A percentile compares a stretch with the other conserved stretches of the same genome.
Evolutionary conservation across 1,139 yeast species (phyloP).

Genomic region (Pneumocystis carinii): DNA sequence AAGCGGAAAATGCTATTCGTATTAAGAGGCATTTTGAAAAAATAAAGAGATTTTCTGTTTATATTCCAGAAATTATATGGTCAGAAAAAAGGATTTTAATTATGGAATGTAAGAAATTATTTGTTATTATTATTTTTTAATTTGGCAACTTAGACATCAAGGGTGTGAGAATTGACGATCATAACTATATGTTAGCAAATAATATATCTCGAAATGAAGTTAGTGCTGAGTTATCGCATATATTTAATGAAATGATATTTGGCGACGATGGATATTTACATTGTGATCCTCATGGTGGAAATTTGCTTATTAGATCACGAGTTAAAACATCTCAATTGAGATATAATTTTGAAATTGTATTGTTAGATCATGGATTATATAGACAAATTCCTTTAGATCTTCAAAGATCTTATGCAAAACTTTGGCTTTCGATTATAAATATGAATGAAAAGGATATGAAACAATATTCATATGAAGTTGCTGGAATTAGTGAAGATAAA

Average conservation of each 20-base stretch:
- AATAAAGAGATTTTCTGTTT: conserved; percentile 53
- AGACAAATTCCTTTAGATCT: conserved; percentile 64
- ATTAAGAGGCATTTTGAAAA: conserved; percentile 52
- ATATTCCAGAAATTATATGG: conserved; percentile 57
- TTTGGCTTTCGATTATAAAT: conserved; percentile 82
- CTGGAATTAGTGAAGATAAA: conserved; percentile 48
- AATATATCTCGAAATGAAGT: conserved; percentile 63
- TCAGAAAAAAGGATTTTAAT: conserved; percentile 59
- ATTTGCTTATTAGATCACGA: conserved; percentile 23
- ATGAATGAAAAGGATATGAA: conserved; percentile 52
- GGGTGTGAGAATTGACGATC: conserved; percentile 73
- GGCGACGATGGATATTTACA: conserved; percentile 84
- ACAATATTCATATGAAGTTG: conserved; percentile 58
- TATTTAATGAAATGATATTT: conserved; percentile 89
- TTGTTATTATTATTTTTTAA: background rate
- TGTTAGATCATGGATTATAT: conserved; percentile 91
- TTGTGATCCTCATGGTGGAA: conserved; percentile 97
- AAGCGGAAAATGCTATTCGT: conserved; percentile 61
- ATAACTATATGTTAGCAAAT: conserved; percentile 45
- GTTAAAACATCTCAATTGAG: conserved; percentile 25
- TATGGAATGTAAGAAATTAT: conserved; percentile 48
- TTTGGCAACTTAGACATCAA: conserved; percentile 26
- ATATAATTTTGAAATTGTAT: conserved; percentile 76
- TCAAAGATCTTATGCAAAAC: conserved; percentile 72
- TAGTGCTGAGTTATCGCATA: conserved; percentile 71